Conservation (phyloP, 352 stramenopile genomes). For the Pythium sp. region DNA sequence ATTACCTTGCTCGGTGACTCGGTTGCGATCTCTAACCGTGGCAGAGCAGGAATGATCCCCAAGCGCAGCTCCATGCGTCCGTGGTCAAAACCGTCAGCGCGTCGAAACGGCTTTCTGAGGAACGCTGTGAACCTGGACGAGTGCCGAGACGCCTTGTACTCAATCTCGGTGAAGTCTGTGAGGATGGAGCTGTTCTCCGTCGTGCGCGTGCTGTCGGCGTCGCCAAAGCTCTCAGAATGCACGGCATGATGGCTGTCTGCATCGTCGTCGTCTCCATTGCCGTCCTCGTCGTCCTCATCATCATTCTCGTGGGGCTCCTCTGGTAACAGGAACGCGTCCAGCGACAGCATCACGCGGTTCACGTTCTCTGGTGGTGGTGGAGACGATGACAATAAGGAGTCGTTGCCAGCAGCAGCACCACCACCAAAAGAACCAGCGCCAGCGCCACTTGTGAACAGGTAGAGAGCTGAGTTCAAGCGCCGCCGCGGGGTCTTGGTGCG, state of each 20-base stretch:
- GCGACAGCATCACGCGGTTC: slow-evolving; percentile 11
- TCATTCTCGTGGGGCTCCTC: slow-evolving; percentile 44
- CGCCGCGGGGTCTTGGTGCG: slow-evolving; percentile 29
- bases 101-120: slow-evolving; percentile 66
- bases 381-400: neutral
- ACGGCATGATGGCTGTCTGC: slow-evolving; percentile 67
- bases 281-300: slow-evolving; percentile 36
- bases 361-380: neutral
- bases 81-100: slow-evolving; percentile 48
- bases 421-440: neutral
- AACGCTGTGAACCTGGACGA: slow-evolving; percentile 65
- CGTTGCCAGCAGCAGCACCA: slow-evolving; percentile 22
- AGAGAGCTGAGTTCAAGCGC: slow-evolving; percentile 7
- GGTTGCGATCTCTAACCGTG: slow-evolving; percentile 38
- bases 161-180: slow-evolving; percentile 51
- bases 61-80: slow-evolving; percentile 36
- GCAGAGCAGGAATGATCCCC: slow-evolving; percentile 40
- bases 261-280: slow-evolving; percentile 50
- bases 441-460: slow-evolving; percentile 6
- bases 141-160: slow-evolving; percentile 44
- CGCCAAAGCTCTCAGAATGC: slow-evolving; percentile 74
- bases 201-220: slow-evolving; percentile 63
- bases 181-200: slow-evolving; percentile 74
- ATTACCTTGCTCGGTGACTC: slow-evolving; percentile 67
- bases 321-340: slow-evolving; percentile 33